Percentiles rank a stretch among this genome's conserved stretches.
phyloP scores from a whole-genome alignment of 345 rosid species.

The Hypericum perforatum region DNA sequence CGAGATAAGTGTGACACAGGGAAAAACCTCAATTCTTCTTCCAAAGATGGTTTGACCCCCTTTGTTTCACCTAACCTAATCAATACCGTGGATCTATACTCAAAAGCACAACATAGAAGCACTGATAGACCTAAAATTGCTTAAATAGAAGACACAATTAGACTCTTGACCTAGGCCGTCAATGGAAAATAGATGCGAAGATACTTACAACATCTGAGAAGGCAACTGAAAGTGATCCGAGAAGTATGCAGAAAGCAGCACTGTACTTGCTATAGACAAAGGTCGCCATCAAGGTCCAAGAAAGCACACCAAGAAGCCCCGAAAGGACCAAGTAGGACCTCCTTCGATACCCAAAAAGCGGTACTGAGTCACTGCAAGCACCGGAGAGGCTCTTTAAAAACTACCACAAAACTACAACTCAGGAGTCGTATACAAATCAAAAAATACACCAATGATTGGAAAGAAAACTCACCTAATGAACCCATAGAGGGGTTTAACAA shows the following conservation, averaged over 20 bases:
- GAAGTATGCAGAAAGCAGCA: slow-evolving; percentile 79
- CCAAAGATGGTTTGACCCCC: too few relatives aligned
- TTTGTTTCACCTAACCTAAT: too few relatives aligned
- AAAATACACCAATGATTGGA: background rate
- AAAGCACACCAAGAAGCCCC: slow-evolving; percentile 90
- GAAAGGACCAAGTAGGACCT: slow-evolving; percentile 93
- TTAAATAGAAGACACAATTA: too few relatives aligned
- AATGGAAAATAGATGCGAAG: background rate
- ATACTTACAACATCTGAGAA: slow-evolving; percentile 87
- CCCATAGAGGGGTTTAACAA: slow-evolving; percentile 83
- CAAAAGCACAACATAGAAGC: too few relatives aligned
- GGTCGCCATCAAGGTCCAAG: slow-evolving; percentile 95
- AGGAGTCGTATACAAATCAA: background rate
- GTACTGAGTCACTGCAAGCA: slow-evolving; percentile 71
- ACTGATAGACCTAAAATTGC: too few relatives aligned
- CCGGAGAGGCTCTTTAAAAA: slow-evolving; percentile 8
- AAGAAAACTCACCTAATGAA: slow-evolving; percentile 57
- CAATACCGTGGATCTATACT: too few relatives aligned
- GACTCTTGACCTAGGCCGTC: too few relatives aligned
- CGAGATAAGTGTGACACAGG: too few relatives aligned
- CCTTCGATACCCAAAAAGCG: slow-evolving; percentile 90
- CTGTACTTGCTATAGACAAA: slow-evolving; percentile 77
- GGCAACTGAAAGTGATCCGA: slow-evolving; percentile 92
- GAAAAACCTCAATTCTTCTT: too few relatives aligned
- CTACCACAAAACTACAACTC: slow-evolving; percentile 6